Conservation (phyloP, 2,329 filamentous ascomycete species). For the Fusarium piperis region DNA sequence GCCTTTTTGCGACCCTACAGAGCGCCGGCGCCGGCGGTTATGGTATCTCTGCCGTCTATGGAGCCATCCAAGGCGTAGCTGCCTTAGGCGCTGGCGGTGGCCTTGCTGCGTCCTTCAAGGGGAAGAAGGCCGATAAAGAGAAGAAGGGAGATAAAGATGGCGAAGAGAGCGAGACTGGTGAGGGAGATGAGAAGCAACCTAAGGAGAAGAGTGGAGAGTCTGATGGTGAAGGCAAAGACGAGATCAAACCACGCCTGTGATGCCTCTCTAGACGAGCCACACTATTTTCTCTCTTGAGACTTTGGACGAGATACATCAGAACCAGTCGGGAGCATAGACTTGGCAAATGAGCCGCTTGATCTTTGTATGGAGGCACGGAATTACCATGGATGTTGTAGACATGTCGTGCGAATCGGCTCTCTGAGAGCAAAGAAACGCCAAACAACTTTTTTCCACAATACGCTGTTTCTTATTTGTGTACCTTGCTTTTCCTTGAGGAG, state of each 20-base stretch:
- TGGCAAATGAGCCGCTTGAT: neutral
- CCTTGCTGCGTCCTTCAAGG: neutral
- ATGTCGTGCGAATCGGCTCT: neutral
- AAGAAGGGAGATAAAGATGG: neutral
- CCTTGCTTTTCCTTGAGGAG: neutral
- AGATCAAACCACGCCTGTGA: neutral
- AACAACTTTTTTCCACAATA: neutral
- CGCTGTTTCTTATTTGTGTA: neutral
- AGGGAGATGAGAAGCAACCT: neutral
- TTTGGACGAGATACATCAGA: neutral
- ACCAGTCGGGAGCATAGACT: neutral
- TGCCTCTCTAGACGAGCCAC: neutral
- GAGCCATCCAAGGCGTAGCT: conserved; percentile 16
- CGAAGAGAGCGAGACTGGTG: neutral
- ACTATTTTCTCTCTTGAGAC: neutral
- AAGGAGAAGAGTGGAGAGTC: neutral
- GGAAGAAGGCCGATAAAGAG: neutral
- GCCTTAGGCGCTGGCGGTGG: neutral
- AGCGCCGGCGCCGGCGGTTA: conserved; percentile 46
- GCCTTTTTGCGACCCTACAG: conserved; percentile 45
- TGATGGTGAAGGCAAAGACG: neutral
- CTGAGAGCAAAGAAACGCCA: neutral
- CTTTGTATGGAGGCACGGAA: neutral
- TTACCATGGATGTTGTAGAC: neutral
- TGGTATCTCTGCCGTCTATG: conserved; percentile 34